Evolutionary conservation across 805 yeast species (phyloP), one percentile per base, ranked within the genome.

Genomic region (Nakazawaea wyomingensis): DNA sequence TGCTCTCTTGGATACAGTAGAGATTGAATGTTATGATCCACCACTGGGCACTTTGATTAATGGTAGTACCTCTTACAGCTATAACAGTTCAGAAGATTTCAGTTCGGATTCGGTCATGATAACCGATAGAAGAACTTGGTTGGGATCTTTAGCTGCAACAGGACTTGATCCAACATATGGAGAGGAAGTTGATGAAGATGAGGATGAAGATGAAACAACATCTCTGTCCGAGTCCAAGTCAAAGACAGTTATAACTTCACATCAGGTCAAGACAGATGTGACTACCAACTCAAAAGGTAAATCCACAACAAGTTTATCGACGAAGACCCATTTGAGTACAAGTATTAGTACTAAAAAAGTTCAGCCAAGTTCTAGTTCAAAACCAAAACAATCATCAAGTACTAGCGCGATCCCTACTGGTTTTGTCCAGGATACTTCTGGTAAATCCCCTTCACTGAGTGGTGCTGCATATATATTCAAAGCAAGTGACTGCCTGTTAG

Each of bases 11-110:
- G 69, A 80, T 54, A 71, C 74, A 35, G 69, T 87, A 29, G 68
- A 72, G 13, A 73, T 89, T 38, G 71, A 76, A 40, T 78, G 95
- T 56, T 84, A 85, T 62, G 87, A 75, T 54, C 76, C 88, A 29
- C 96, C 96, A 22, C 53, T 67, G 10, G 74, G 66, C 28, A 71
- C 80, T 22, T 52, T 54, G 33, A 50, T 57, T 18, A 57, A 59
- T 39, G 82, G 82, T 37, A 59, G 72, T 39, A 60, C 55, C 35
- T 66, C 83, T 0, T 82, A 82, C 56, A 61, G 67, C 17, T 85
- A 69, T 67, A 77, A 78, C 34, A 69, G 59, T 54, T 52, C 70
- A 26, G 70, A 65, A 48, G 71, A 71, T 46, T 69, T 67, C 53
- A 65, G 74, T n/a, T 66, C 69, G 35, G 74, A 70, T 36, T 64